These are phyloP conservation scores for Pythium sp. DNA, from an alignment of 352 stramenopile genomes.

Conservation along the genomic window DNA sequence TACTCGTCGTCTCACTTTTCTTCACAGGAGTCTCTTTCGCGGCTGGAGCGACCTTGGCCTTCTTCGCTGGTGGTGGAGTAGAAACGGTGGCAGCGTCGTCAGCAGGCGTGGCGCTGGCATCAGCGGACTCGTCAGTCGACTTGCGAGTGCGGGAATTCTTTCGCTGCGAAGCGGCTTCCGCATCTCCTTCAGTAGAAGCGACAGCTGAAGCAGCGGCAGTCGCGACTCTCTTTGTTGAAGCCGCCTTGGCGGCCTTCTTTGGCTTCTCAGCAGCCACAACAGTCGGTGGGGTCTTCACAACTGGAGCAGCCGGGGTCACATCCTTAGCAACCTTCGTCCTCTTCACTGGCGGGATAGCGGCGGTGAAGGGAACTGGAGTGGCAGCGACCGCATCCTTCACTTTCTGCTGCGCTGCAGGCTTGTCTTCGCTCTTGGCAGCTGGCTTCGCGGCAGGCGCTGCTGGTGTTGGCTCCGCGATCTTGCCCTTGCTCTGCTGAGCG, in stretches of 20 bases:
- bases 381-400: constrained; percentile 18
- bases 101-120: background rate
- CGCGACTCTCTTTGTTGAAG: background rate
- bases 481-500: constrained; percentile 5
- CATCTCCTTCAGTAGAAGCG: constrained; percentile 10
- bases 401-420: background rate
- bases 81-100: background rate
- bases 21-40: constrained; percentile 8
- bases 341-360: constrained; percentile 10
- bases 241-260: constrained; percentile 13
- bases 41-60: constrained; percentile 14
- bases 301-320: constrained; percentile 5
- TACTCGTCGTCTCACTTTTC: constrained; percentile 6
- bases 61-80: constrained; percentile 13
- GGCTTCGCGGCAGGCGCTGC: background rate
- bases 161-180: background rate
- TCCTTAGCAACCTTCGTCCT: constrained; percentile 14
- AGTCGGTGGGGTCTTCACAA: constrained; percentile 6
- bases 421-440: constrained; percentile 2
- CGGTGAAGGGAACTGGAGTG: background rate
- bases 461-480: background rate
- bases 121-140: constrained; percentile 3
- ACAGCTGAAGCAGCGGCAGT: background rate
- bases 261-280: constrained; percentile 3
- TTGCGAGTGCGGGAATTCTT: constrained; percentile 9